These are phyloP conservation scores for Cutaneotrichosporon dermatis DNA, from an alignment of 1,284 basidiomycete species.

Conservation along the genomic window DNA sequence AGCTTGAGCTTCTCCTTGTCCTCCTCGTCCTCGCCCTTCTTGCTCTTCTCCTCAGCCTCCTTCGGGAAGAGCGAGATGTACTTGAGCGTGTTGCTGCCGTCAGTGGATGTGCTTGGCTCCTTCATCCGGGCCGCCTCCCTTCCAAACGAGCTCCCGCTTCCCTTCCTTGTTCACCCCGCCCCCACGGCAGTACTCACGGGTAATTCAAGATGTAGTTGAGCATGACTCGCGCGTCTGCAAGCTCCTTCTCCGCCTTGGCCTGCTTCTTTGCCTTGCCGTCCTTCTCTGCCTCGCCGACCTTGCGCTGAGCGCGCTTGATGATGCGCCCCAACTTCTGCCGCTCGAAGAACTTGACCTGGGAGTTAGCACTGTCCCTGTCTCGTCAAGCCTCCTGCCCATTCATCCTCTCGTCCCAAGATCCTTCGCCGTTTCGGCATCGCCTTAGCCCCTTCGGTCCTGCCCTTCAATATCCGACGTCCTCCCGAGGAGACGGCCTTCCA, in stretches of 20 bases:
- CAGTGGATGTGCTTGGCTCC: neutral
- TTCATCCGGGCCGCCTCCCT: neutral
- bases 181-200: slow-evolving; percentile 52
- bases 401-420: neutral
- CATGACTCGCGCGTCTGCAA: slow-evolving; percentile 63
- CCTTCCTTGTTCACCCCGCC: neutral
- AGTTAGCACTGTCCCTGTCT: neutral
- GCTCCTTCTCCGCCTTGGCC: slow-evolving; percentile 49
- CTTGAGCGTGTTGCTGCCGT: slow-evolving; percentile 65
- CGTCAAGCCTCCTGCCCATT: too few relatives aligned
- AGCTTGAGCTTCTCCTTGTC: slow-evolving; percentile 29
- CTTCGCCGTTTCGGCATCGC: neutral
- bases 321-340: slow-evolving; percentile 73
- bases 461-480: too few relatives aligned
- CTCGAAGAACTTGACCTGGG: slow-evolving; percentile 76
- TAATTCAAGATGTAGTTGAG: slow-evolving; percentile 69
- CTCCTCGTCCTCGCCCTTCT: slow-evolving; percentile 16
- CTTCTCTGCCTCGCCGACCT: slow-evolving; percentile 50
- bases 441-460: too few relatives aligned
- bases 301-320: slow-evolving; percentile 61
- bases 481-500: too few relatives aligned
- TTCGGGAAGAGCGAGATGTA: slow-evolving; percentile 77
- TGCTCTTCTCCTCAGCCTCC: neutral
- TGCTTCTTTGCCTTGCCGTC: slow-evolving; percentile 44
- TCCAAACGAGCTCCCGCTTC: neutral